Evolutionary conservation across 805 yeast species (phyloP).

Genomic region (Wickerhamomyces kurtzmanii): DNA sequence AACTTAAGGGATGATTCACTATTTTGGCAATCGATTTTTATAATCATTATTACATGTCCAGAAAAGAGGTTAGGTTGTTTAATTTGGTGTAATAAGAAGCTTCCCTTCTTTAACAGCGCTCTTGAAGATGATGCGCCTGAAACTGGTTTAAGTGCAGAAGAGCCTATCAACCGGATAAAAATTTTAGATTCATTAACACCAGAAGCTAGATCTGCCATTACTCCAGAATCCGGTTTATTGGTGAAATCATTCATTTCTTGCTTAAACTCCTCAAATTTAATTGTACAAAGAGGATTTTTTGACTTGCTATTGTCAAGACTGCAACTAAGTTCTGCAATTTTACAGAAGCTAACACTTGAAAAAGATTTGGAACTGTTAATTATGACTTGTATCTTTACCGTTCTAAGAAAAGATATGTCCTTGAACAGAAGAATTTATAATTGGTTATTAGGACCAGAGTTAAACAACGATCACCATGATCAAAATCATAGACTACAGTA

Average conservation of each 20-base stretch:
- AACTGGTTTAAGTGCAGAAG: slow-evolving; percentile 4
- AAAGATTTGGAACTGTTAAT: slow-evolving; percentile 51
- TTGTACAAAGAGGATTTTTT: slow-evolving; percentile 82
- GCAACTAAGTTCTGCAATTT: slow-evolving; percentile 50
- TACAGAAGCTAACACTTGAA: slow-evolving; percentile 34
- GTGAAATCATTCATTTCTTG: slow-evolving; percentile 68
- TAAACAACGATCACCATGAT: slow-evolving; percentile 4
- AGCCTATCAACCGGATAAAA: slow-evolving; percentile 15
- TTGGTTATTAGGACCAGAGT: slow-evolving; percentile 83
- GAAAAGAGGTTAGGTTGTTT: slow-evolving; percentile 81
- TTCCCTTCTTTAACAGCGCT: slow-evolving; percentile 49
- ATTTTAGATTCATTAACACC: slow-evolving; percentile 21
- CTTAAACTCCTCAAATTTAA: slow-evolving; percentile 51
- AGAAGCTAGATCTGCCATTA: slow-evolving; percentile 51
- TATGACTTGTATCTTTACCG: slow-evolving; percentile 54
- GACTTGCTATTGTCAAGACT: slow-evolving; percentile 66
- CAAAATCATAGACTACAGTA: slow-evolving; percentile 25
- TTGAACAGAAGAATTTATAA: slow-evolving; percentile 88
- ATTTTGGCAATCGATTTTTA: slow-evolving; percentile 81
- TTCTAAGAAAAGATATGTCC: slow-evolving; percentile 85
- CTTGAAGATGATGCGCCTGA: slow-evolving; percentile 6
- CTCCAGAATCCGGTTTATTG: slow-evolving; percentile 74
- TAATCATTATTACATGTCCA: slow-evolving; percentile 65
- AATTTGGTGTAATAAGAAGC: slow-evolving; percentile 55
- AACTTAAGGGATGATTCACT: slow-evolving; percentile 56